These are phyloP conservation scores for Narthecium ossifragum DNA, from an alignment of 106 monocot genomes.

Conservation along the genomic window DNA sequence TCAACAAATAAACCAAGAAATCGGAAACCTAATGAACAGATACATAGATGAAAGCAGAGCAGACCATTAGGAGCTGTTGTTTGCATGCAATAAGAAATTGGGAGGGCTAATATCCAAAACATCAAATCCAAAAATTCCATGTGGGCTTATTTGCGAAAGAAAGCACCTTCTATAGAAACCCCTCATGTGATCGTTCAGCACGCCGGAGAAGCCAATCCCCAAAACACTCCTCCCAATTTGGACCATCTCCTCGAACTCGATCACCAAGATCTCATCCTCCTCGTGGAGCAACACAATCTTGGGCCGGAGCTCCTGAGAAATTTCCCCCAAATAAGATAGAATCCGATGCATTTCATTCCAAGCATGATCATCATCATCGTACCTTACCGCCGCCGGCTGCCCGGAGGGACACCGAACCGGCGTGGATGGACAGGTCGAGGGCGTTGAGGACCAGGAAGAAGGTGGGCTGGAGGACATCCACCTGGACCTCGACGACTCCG, in stretches of 20 bases:
- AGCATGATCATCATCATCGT: not conserved
- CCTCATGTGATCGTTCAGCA: conserved; percentile 61
- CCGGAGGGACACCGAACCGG: conserved; percentile 17
- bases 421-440: conserved; percentile 30
- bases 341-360: too few relatives aligned
- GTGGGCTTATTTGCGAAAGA: too few relatives aligned
- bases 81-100: too few relatives aligned
- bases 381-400: conserved; percentile 17
- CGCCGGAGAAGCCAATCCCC: conserved; percentile 46
- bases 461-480: conserved; percentile 37
- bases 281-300: conserved; percentile 18
- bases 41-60: too few relatives aligned
- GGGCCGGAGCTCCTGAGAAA: conserved; percentile 29
- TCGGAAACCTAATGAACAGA: too few relatives aligned
- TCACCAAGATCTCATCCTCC: conserved; percentile 54
- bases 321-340: not conserved
- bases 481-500: conserved; percentile 41
- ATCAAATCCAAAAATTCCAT: too few relatives aligned
- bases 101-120: too few relatives aligned
- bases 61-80: too few relatives aligned
- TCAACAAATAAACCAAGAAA: too few relatives aligned
- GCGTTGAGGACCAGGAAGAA: conserved; percentile 64
- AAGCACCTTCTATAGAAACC: conserved; percentile 70
- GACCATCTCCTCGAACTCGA: conserved; percentile 31
- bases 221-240: conserved; percentile 37